Evolutionary conservation across 1,284 basidiomycete genomes (phyloP), one percentile per base, ranked within the genome.

Genomic region (Tremellales sp.): DNA sequence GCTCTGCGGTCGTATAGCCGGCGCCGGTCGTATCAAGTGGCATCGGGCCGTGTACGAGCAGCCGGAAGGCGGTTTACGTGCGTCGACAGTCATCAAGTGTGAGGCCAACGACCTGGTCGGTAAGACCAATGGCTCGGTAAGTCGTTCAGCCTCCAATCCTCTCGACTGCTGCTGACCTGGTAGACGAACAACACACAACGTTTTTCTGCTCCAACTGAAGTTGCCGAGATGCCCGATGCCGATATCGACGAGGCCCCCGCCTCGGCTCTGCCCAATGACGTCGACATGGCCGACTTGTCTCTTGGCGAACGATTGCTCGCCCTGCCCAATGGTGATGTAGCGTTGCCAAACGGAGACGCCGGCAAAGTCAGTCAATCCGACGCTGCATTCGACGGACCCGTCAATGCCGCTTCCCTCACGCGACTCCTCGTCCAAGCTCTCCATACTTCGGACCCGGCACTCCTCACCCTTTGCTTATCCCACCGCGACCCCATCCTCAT

Each of bases 351-450:
- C 1, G 53, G 51, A 21, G 48, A 53, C 25, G 44, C 74, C n/a
- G 45, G 50, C 11, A 17, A 6, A 3, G 19, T n/a, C 33, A 17
- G 33, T 15, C 15, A 36, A 8, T 31, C 29, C 33, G 49, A 46
- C 8, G 52, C 56, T 3, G 49, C 51, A 17, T 49, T 61, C 27
- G 62, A 68, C 41, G 68, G 68, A 6, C 75, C 82, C 19, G 81
- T 88, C 35, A 89, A 89, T 40, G 84, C 89, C 1, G 84, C 86
- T 53, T 96, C 94, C 1, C 81, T 98, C 47, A 90, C 94, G 22
- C 86, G 92, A 46, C 93, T 94, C 13, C 81, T 99, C 43, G 89
- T 94, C 44, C 96, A 99, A 75, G 94, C 96, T 0, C 77, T 99
- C 41, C 94, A 99, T 71, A 97, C 94, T 2, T 87, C 87, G 19